Percentiles rank a stretch among this genome's conserved stretches.
Conservation (phyloP, 306 rosid genomes). For the Rosa persica region DNA sequence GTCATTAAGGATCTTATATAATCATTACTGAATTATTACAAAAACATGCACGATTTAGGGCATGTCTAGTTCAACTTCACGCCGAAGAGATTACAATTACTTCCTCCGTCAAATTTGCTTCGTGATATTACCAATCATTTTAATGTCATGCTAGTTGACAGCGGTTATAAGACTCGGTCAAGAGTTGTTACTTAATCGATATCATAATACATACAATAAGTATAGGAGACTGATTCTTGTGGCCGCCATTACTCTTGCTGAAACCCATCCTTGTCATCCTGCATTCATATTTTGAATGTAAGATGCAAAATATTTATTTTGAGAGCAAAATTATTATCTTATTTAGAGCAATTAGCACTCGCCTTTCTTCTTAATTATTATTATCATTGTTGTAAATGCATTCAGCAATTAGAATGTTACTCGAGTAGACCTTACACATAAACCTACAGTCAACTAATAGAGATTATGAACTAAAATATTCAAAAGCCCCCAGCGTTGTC, state of each 20-base stretch:
- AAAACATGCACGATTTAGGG: background rate
- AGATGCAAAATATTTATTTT: background rate
- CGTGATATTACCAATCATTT: background rate
- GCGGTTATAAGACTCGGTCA: background rate
- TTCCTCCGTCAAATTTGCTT: background rate
- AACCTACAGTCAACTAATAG: background rate
- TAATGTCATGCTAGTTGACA: background rate
- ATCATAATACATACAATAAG: background rate
- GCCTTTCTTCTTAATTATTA: background rate
- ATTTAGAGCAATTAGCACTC: background rate
- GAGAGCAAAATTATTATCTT: background rate
- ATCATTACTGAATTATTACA: constrained; percentile 11
- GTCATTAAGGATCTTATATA: background rate
- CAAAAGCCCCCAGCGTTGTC: background rate
- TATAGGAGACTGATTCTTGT: background rate
- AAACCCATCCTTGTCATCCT: background rate
- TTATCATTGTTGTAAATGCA: background rate
- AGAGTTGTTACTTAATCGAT: background rate
- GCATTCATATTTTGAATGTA: background rate
- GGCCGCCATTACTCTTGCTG: background rate
- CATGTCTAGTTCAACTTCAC: background rate
- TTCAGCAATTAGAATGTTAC: background rate
- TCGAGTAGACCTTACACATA: background rate
- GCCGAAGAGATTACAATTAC: background rate
- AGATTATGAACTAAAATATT: background rate